Conservation (phyloP, 495 filamentous ascomycete genomes). For the Ramalina intermedia region DNA sequence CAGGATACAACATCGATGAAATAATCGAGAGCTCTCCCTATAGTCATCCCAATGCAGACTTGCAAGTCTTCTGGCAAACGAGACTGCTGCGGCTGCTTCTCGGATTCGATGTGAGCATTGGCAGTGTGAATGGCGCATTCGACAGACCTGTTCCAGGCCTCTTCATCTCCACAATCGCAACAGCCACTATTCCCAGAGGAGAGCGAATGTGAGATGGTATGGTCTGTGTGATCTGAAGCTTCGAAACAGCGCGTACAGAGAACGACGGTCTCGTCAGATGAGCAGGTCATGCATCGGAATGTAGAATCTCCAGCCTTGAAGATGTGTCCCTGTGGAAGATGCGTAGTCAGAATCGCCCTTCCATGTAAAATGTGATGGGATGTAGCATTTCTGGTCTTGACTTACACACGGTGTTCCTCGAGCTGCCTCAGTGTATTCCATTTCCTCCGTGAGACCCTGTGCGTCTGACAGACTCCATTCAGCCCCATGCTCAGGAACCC, state of each 20-base stretch:
- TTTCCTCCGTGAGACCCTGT: conserved; percentile 83
- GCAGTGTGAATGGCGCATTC: conserved; percentile 88
- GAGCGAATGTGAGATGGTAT: conserved; percentile 73
- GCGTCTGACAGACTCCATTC: conserved; percentile 66
- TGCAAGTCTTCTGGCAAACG: conserved; percentile 58
- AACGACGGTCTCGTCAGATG: conserved; percentile 72
- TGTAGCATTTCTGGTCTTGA: too few relatives aligned
- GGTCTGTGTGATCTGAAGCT: conserved; percentile 84
- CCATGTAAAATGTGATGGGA: too few relatives aligned
- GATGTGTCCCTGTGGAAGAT: conserved; percentile 52
- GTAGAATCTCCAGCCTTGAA: conserved; percentile 85
- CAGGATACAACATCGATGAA: conserved; percentile 95
- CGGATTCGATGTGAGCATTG: conserved; percentile 36
- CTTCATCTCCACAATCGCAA: conserved; percentile 90
- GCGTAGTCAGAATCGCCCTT: too few relatives aligned
- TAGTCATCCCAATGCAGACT: conserved; percentile 63
- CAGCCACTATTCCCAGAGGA: conserved; percentile 86
- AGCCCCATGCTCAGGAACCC: conserved; percentile 37
- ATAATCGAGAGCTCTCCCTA: conserved; percentile 77
- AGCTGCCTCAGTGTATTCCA: conserved; percentile 86
- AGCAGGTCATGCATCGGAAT: conserved; percentile 87
- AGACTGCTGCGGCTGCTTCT: conserved; percentile 45
- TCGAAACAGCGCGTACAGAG: conserved; percentile 88
- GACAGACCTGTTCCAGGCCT: conserved; percentile 76
- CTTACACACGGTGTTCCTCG: conserved; percentile 68